These are phyloP conservation scores for Vitis cinerea DNA, from an alignment of 164 flowering plant species.

Conservation along the genomic window DNA sequence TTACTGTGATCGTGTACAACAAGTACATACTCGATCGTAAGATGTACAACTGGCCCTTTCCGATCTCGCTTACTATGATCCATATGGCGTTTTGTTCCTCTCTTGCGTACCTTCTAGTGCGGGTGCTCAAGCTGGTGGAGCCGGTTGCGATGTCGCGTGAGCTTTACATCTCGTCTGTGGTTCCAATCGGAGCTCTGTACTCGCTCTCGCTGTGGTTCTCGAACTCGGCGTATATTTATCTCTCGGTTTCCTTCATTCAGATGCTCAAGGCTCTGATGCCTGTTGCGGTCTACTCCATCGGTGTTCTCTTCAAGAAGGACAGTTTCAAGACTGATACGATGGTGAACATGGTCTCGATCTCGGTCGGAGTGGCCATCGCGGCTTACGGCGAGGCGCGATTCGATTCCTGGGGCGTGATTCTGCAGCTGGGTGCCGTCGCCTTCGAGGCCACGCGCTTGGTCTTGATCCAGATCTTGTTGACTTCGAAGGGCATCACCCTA, in stretches of 20 bases:
- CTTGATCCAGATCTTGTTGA: constrained; percentile 30
- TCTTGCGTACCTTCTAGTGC: constrained; percentile 28
- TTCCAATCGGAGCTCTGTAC: constrained; percentile 30
- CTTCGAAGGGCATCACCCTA: constrained; percentile 24
- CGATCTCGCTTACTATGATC: constrained; percentile 35
- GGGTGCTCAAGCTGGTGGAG: constrained; percentile 29
- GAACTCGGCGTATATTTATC: constrained; percentile 30
- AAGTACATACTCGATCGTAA: constrained; percentile 27
- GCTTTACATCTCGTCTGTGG: constrained; percentile 28
- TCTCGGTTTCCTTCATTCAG: constrained; percentile 36
- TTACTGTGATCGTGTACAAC: constrained; percentile 27
- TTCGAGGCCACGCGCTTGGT: constrained; percentile 34
- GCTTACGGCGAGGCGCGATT: constrained; percentile 34
- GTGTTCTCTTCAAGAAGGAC: constrained; percentile 25
- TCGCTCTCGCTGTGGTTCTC: constrained; percentile 32
- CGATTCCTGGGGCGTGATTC: constrained; percentile 21
- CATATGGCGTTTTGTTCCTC: constrained; percentile 38
- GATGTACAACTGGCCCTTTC: constrained; percentile 27
- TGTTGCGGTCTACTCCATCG: constrained; percentile 33
- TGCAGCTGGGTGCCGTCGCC: constrained; percentile 26
- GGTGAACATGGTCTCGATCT: constrained; percentile 30
- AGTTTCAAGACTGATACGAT: constrained; percentile 18
- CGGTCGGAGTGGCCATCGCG: constrained; percentile 30
- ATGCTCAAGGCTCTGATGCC: constrained; percentile 38
- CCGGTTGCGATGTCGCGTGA: constrained; percentile 27